Evolutionary conservation across 2,329 filamentous ascomycete genomes (phyloP), one percentile per base, ranked within the genome.

Genomic region (Cercospora brassicicola): DNA sequence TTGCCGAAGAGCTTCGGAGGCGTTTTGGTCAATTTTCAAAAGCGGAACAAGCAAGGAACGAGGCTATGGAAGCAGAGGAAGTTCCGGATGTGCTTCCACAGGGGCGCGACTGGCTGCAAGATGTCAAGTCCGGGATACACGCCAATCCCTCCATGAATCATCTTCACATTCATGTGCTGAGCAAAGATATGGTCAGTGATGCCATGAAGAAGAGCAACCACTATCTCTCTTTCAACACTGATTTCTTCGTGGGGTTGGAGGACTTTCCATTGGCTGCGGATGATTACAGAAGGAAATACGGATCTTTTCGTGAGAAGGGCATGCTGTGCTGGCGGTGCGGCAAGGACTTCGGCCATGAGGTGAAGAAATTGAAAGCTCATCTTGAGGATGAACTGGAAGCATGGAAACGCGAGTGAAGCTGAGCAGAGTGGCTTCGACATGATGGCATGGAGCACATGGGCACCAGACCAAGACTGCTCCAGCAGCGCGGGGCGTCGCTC

Each of bases 141-240:
- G 91, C 92, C 2, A 88, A 90, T 73, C 95, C 95, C 2, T 94
- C 90, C 65, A 98, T 99, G 95, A 90, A 87, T 71, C 93, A 98
- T 78, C 78, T 98, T 64, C 95, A 99, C 80, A 84, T 98, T 3
- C 95, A 99, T 79, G 88, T 98, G 31, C 81, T 98, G 66, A 92
- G 91, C 45, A 84, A 88, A 18, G 95, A 99, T 78, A 90, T 92
- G 84, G 85, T 88, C 74, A 93, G 90, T 42, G 85, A 87, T 10
- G 85, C 85, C 56, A 73, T 97, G 79, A 92, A 90, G 81, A 89
- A 94, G 77, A 85, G 89, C 71, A 94, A 93, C 78, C 95, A 98
- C 81, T 98, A 97, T 81, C 92, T 95, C 76, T 95, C 91, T 71
- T 98, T 98, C 80, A 89, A 87, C 33, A 96, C 94, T 62, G 86